Base-by-base conservation (phyloP, 179 eudicot species). In the Vitellaria paradoxa region DNA sequence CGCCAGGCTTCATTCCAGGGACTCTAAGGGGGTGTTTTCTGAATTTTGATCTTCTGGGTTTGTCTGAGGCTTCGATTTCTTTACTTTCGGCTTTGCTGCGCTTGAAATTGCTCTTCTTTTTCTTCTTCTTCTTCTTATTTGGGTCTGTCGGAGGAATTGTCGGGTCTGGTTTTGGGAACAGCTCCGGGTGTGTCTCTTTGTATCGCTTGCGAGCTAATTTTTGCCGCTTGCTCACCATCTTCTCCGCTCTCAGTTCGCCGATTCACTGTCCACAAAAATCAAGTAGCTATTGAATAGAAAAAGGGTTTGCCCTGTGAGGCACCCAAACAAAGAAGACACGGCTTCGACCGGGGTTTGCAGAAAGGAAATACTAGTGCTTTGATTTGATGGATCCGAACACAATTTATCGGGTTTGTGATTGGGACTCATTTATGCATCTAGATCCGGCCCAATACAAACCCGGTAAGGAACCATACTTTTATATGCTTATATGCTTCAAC, bases 1-100 rank as follows among this genome's bases (percentile, higher is more conserved):
- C 99, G 18, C 99, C 99, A 55, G 97, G 97, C 82, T 81, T 96
- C 89, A 93, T 88, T 50, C 99, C 99, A 62, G 97, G 94, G 18
- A 96, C 89, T 75, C 99, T 84, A 66, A 96, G 85, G 59, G 91
- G 93, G 70, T 85, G 97, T 64, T 85, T 91, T 1, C 73, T 86
- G 18, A 45, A 81, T 1, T 68, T 83, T 0, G 85, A 77, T 72
- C 72, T 84, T 14, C 45, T 83, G 75, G 85, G 57, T 57, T 80
- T 82, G 73, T 84, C 73, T 37, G 79, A 72, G 74, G 80, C 74
- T 74, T 72, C 79, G 37, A 30, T 42, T 52, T 70, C 74, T 57
- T 72, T 56, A 7, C 65, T 23, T 4, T 72, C 65, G 5, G 62
- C 37, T 56, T 82, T 91, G 59, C 90, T 90, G 67, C 80, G 82